A percentile compares a stretch with the other conserved stretches of the same genome.
Evolutionary conservation across 495 filamentous ascomycete genomes (phyloP).

Genomic region (Xylaria venustula): DNA sequence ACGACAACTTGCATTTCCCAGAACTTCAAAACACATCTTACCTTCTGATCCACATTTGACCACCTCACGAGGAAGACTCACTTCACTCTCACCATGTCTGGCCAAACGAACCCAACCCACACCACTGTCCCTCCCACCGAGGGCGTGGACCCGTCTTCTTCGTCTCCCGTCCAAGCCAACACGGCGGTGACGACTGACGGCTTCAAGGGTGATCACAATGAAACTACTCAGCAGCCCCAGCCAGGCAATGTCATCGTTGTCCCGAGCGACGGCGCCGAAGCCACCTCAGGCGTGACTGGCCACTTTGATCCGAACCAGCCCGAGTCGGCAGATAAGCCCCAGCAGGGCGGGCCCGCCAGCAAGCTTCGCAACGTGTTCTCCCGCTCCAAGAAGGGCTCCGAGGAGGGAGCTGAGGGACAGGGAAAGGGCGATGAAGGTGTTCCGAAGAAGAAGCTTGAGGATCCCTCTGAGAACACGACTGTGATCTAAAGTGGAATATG

Average conservation of each 20-base stretch:
- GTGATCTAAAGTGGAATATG: too few relatives aligned
- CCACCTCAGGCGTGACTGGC: too few relatives aligned
- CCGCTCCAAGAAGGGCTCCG: neutral
- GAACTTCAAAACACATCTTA: neutral
- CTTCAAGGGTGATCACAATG: slow-evolving; percentile 1
- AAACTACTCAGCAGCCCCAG: neutral
- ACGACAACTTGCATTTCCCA: neutral
- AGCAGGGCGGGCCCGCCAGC: neutral
- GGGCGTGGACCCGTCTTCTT: neutral
- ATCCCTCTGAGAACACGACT: too few relatives aligned
- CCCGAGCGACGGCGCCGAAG: neutral
- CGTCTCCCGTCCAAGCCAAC: neutral
- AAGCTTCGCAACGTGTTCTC: neutral
- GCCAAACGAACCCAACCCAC: neutral
- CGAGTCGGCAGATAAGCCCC: neutral
- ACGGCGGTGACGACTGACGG: slow-evolving; percentile 10
- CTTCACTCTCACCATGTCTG: neutral
- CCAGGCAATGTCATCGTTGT: neutral
- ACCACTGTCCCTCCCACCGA: neutral
- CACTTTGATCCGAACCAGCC: too few relatives aligned
- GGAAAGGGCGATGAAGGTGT: neutral
- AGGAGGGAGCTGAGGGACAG: neutral
- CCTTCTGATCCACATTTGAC: neutral
- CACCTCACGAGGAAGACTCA: neutral
- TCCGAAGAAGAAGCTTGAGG: too few relatives aligned